Conservation (phyloP, 2,329 filamentous ascomycete genomes). For the Thielaviopsis ethacetica region DNA sequence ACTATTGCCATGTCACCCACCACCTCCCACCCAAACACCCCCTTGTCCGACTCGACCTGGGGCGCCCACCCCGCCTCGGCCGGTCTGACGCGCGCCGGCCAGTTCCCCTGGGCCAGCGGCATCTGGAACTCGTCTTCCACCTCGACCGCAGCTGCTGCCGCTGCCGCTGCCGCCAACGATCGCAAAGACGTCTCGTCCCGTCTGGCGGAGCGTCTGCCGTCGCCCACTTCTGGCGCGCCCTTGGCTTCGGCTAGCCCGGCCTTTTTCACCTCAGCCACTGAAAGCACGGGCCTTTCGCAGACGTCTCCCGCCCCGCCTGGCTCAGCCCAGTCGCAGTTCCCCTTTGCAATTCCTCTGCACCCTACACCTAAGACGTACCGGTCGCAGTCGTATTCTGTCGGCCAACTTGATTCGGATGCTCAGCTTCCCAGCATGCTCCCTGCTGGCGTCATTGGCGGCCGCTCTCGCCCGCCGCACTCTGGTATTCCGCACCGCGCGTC, state of each 20-base stretch:
- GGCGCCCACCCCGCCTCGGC: constrained; percentile 35
- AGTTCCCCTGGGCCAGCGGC: constrained; percentile 61
- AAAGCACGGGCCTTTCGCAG: constrained; percentile 23
- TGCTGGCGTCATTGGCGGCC: constrained; percentile 33
- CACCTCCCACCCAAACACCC: constrained; percentile 66
- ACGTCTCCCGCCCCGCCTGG: constrained; percentile 35
- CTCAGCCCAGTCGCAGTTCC: constrained; percentile 48
- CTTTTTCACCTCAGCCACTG: constrained; percentile 32
- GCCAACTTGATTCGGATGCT: constrained; percentile 62
- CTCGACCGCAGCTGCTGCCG: background rate
- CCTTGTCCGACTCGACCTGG: constrained; percentile 51
- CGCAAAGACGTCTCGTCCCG: constrained; percentile 63
- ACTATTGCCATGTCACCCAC: constrained; percentile 60
- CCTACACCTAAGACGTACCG: constrained; percentile 86
- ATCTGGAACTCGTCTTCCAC: constrained; percentile 50
- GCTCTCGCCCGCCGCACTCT: constrained; percentile 37
- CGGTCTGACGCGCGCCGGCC: constrained; percentile 29
- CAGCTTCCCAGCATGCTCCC: constrained; percentile 23
- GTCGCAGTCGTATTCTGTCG: constrained; percentile 92
- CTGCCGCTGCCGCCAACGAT: constrained; percentile 25
- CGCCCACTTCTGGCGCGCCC: constrained; percentile 48
- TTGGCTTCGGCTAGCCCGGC: constrained; percentile 26
- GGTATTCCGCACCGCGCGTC: constrained; percentile 69
- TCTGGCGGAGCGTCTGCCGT: constrained; percentile 57
- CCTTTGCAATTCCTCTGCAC: constrained; percentile 75